Evolutionary conservation across 495 filamentous ascomycete genomes (phyloP), one percentile per base, ranked within the genome.

Genomic region (Daldinia loculata): DNA sequence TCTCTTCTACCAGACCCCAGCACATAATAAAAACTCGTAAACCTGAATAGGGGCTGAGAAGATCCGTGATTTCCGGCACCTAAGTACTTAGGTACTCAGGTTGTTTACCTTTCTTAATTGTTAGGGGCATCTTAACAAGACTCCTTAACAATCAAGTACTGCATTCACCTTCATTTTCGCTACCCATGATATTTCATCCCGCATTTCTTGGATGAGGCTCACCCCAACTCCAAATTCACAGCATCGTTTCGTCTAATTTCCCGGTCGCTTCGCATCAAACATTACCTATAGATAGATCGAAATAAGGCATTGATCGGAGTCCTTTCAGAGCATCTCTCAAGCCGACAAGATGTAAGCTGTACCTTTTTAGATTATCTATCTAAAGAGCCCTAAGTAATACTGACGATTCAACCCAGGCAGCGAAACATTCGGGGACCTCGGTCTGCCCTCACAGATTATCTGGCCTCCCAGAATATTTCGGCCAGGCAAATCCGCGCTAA

Each of bases 401-500:
- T 65, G 48, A 71, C 30, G 29, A 12, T 38, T 12, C 15, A 50
- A 12, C 27, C 9, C 15, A 52, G 32, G 39, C 39, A 29, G 27
- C 63, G 43, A 22, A 32, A 30, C 6, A 75, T 75, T 39, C 34
- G 57, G 17, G 72, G 75, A 1, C 75, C 72, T 22, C 89, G 88
- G 71, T 95, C 92, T 19, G 93, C 93, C 30, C 81, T 96, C 58
- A 95, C 92, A 0, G 90, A 94, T 70, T 96, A 93, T 69, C 81
- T 96, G 27, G 91, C 91, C 88, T 90, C 92, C 11, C 91, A 97
- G 77, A 95, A 95, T 69, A 97, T 97, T 75, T 94, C 92, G n/a
- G 93, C 93, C 5, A 81, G 83, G 30, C 89, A 92, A 67, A 97
- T 97, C 69, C 85, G 87, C 41, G 79, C 87, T 61, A 88, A 93